Base-by-base conservation (phyloP, 129 eudicot species). In the Scalesia atractyloides region DNA sequence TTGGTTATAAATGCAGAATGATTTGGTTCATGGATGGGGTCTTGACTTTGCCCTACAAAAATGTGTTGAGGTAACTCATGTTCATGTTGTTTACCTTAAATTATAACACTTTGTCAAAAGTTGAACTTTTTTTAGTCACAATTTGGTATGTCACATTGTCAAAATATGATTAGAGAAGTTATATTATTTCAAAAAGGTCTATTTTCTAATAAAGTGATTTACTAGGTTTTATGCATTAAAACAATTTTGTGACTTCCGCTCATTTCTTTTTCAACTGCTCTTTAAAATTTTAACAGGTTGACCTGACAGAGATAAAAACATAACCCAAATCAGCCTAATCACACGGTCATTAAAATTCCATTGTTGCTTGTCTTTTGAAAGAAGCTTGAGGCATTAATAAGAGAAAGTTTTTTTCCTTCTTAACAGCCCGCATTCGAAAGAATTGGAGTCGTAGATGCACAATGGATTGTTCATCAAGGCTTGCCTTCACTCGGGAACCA, bases 21-120 rank as follows among this genome's bases (percentile, higher is more conserved):
- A 93, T 82, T 82, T 93, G 88, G 87, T 93, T 78, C 98, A 93
- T 77, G 98, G 98, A 77, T 93, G 98, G 98, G 98, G 98, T 59
- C 92, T 93, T 20, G 98, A 93, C 81, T 87, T 89, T 14, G 97
- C 92, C 67, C 92, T 93, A 49, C 83, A 70, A 73, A 86, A 80
- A 69, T 93, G 98, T 71, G 86, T 84, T 2, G 86, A 90, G 98
- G 98, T 93, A 66, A 78, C 79, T 70, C 57, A 20, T 34, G 11
- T 47, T 46, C 30, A 19, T 77, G 44, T 49, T 20, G 0, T 34
- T 60, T 22, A 33, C 20, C 7, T 34, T 53, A 10, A 51, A 3
- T 30, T 3, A 2, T 20, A 30, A 12, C 0, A 17, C 13, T 4
- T 36, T 53, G 13, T 52, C 10, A 43, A 30, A 3, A 11, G 4